Base-by-base conservation (phyloP, 768 basidiomycete species). In the Termitomyces heimii region DNA sequence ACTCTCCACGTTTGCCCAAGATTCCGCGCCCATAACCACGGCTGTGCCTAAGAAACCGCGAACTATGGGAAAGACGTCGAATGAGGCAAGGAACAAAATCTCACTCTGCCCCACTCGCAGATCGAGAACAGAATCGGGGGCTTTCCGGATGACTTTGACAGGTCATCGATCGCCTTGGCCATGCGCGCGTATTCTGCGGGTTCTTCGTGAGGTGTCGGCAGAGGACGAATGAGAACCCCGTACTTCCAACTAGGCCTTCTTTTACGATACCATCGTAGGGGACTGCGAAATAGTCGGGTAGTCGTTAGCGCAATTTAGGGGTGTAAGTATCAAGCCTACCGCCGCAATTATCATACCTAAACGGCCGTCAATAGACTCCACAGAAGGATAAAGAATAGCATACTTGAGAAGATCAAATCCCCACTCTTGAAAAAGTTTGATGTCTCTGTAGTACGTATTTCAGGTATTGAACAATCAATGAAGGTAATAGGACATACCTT, bases 1-100 rank as follows among this genome's bases (percentile, higher is more conserved):
- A 83, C 84, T 67, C 86, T 72, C 86, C 86, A 87, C 66, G 82
- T 85, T 60, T 87, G 86, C 78, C 85, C 86, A 82, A 60, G 70
- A 68, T 58, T 22, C 5, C 37, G 40, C 9, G 65, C 75, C 64
- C 68, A 75, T 49, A 78, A 62, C 83, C 82, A 85, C 1, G 80
- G 79, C 71, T 84, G 81, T 66, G 77, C 75, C 82, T 84, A 60
- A 18, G 47, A 32, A 20, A 35, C 31, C 4, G 26, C 10, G 22
- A 28, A 1, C 10, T 20, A 32, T 53, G 37, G n/a, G 28, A 45
- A 26, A 10, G 20, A 4, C 9, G 20, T 32, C 22, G 6, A 49
- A 34, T 4, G 20, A 22, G 14, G 46, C 1, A 48, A 44, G 4
- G 53, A n/a, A 29, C 56, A 29, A 26, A 24, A 18, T 28, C 75